These are phyloP conservation scores for Sarocladiaceae sp. DNA, from an alignment of 2,329 filamentous ascomycete species.

Conservation along the genomic window DNA sequence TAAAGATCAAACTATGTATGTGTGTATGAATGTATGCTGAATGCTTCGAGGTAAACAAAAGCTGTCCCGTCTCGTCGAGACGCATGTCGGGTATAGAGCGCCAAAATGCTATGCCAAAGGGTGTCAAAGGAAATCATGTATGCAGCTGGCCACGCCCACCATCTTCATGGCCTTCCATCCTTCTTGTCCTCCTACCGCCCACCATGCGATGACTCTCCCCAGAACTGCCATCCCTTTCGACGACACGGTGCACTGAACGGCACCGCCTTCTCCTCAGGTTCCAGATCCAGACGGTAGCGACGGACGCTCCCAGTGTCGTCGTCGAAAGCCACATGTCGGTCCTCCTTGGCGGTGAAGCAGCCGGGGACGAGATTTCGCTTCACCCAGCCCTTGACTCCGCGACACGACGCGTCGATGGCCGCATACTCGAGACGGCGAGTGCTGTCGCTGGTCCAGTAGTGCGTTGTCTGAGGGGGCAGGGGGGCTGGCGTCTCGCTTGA, in stretches of 20 bases:
- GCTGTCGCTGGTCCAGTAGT: slow-evolving; percentile 61
- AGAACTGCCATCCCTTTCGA: slow-evolving; percentile 13
- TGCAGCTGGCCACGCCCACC: background rate
- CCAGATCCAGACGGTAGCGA: slow-evolving; percentile 54
- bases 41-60: too few species aligned
- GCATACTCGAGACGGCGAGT: slow-evolving; percentile 59
- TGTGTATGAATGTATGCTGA: too few species aligned
- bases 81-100: slow-evolving; percentile 5
- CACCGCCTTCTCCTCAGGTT: slow-evolving; percentile 24
- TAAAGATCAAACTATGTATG: too few species aligned
- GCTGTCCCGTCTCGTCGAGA: background rate
- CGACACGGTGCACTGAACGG: slow-evolving; percentile 7
- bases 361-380: slow-evolving; percentile 52
- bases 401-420: slow-evolving; percentile 56
- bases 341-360: slow-evolving; percentile 48
- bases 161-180: background rate
- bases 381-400: slow-evolving; percentile 55
- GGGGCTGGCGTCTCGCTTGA: slow-evolving; percentile 20
- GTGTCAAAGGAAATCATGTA: slow-evolving; percentile 1
- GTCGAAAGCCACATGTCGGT: slow-evolving; percentile 48
- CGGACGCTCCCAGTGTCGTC: slow-evolving; percentile 58
- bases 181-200: background rate
- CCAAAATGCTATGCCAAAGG: slow-evolving; percentile 7
- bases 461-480: slow-evolving; percentile 47
- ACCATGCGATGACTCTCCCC: slow-evolving; percentile 11